Base-by-base conservation (phyloP, 2,329 filamentous ascomycete genomes). In the Blastomyces parvus region DNA sequence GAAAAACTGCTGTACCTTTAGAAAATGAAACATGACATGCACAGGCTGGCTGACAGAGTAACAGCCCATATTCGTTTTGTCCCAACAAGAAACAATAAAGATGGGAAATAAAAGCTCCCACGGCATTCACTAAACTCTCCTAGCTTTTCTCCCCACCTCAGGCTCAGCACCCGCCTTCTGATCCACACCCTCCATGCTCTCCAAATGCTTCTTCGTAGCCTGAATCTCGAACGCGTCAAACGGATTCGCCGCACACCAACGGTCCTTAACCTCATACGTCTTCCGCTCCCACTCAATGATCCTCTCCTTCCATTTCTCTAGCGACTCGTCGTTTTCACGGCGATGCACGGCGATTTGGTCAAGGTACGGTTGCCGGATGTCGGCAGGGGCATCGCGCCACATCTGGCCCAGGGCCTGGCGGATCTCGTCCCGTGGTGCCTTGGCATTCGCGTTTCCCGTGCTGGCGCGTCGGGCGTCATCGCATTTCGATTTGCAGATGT, bases 341-440 rank as follows among this genome's bases (percentile, higher is more conserved):
- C 92, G 92, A 68, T 90, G 88, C 61, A 82, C 82, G 62, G 86
- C 82, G 3, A 89, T 89, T 72, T 87, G 83, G 36, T 91, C 87
- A 59, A 92, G 83, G 70, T 89, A 97, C 0, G 91, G 92, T 71
- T 83, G 82, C 71, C 88, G 90, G 68, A 86, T 83, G 55, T 89
- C 88, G 6, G 85, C 81, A 1, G 82, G 77, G 0, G 89, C 86
- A 59, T 89, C 88, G 69, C 88, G 90, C 94, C 94, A 99, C 87
- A 94, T 92, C 72, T 88, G 88, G 36, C 92, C 92, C 11, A 94
- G 85, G 73, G 91, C 90, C 60, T 87, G 84, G 42, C 94, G 89
- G 63, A 97, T 89, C 71, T 96, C 90, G 70, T 86, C 82, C 52
- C 84, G 81, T 1, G 81, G 78, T 2, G 83, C 83, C 69, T 91